These are phyloP conservation scores for Solanum gracilifrons DNA, from an alignment of 257 asterid genomes.

Conservation along the genomic window DNA sequence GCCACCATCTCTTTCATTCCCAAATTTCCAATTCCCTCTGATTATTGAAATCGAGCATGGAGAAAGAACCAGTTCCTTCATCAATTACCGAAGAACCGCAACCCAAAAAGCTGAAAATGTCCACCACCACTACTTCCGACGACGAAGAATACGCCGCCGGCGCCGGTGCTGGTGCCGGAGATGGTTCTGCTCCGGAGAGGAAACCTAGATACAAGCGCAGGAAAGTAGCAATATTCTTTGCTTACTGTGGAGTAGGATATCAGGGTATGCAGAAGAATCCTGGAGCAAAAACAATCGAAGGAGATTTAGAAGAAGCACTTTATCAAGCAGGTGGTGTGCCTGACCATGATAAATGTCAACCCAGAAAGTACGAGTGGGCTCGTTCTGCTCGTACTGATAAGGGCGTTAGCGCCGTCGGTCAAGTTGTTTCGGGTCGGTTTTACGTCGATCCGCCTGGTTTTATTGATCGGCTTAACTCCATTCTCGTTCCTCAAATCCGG, in stretches of 20 bases:
- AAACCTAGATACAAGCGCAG: slow-evolving; percentile 77
- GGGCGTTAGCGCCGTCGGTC: slow-evolving; percentile 98
- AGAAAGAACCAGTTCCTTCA: slow-evolving; percentile 11
- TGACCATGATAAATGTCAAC: slow-evolving; percentile 59
- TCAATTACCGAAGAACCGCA: slow-evolving; percentile 25
- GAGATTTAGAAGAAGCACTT: slow-evolving; percentile 90
- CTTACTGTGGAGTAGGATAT: slow-evolving; percentile 92
- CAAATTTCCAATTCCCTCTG: background rate
- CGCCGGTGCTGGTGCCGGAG: background rate
- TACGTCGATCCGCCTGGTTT: slow-evolving; percentile 88
- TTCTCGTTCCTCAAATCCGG: slow-evolving; percentile 60
- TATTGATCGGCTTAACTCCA: slow-evolving; percentile 54
- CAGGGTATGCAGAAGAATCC: slow-evolving; percentile 98
- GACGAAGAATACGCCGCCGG: slow-evolving; percentile 24
- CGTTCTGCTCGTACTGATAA: slow-evolving; percentile 91
- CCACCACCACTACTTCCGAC: slow-evolving; percentile 51
- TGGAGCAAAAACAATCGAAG: slow-evolving; percentile 97
- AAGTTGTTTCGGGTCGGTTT: slow-evolving; percentile 86
- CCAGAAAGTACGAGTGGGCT: slow-evolving; percentile 63
- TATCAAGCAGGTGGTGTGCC: slow-evolving; percentile 74
- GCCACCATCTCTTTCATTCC: background rate
- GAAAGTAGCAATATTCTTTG: slow-evolving; percentile 78
- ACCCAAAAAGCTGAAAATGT: slow-evolving; percentile 69
- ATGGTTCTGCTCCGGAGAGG: slow-evolving; percentile 2
- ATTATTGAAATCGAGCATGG: slow-evolving; percentile 11